These are phyloP conservation scores for Nitzschia putrida DNA, from an alignment of 108 stramenopile species.

Conservation along the genomic window DNA sequence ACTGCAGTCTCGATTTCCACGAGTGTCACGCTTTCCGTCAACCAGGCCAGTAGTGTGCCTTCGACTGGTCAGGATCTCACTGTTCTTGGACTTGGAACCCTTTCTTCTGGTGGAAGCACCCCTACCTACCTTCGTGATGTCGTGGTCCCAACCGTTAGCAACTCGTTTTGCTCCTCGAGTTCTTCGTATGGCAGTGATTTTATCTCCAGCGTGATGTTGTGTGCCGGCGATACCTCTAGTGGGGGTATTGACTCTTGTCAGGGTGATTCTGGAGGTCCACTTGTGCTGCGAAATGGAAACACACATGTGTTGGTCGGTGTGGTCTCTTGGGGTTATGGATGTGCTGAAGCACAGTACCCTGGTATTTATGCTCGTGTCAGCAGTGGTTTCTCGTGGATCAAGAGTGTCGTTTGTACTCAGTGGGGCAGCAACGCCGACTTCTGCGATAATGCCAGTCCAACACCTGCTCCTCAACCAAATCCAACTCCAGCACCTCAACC, in stretches of 20 bases:
- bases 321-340: constrained; percentile 60
- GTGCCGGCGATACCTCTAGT: constrained; percentile 36
- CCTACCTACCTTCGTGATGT: constrained; percentile 29
- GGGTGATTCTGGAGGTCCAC: constrained; percentile 62
- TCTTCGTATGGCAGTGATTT: constrained; percentile 20
- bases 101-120: neutral
- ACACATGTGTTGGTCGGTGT: constrained; percentile 32
- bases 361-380: constrained; percentile 53
- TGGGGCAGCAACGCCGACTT: constrained; percentile 15
- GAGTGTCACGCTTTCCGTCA: neutral
- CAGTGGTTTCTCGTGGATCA: constrained; percentile 41
- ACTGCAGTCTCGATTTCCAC: neutral
- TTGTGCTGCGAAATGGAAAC: constrained; percentile 31
- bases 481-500: constrained; percentile 5
- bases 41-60: constrained; percentile 26
- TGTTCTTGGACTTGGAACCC: neutral
- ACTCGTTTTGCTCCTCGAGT: constrained; percentile 13
- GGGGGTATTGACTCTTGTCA: constrained; percentile 46
- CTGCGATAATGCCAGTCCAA: constrained; percentile 16
- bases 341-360: constrained; percentile 43
- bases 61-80: constrained; percentile 1
- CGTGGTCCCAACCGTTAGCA: constrained; percentile 17
- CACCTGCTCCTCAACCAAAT: constrained; percentile 10
- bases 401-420: constrained; percentile 20
- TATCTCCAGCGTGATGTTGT: constrained; percentile 33